These are phyloP conservation scores for Nitzschia sp. DNA, from an alignment of 108 stramenopile genomes.

Conservation along the genomic window DNA sequence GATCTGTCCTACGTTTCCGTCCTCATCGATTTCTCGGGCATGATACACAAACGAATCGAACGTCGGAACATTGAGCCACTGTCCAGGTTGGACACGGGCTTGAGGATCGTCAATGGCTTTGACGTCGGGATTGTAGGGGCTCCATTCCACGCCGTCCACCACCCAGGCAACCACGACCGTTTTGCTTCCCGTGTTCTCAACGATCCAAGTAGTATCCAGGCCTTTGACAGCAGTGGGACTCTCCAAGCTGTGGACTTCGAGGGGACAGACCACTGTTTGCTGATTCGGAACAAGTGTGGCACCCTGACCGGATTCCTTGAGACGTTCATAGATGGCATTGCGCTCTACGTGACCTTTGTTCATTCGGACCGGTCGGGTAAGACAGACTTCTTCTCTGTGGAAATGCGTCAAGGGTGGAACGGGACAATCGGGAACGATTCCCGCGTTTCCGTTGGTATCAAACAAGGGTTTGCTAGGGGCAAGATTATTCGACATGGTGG, in stretches of 20 bases:
- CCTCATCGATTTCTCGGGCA: constrained; percentile 37
- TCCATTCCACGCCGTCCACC: constrained; percentile 41
- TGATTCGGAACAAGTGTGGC: constrained; percentile 46
- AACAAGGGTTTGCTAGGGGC: background rate
- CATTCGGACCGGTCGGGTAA: constrained; percentile 11
- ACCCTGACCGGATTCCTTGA: constrained; percentile 21
- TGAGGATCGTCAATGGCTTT: constrained; percentile 40
- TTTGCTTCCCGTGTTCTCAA: constrained; percentile 43
- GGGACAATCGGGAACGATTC: constrained; percentile 12
- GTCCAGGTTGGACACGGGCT: constrained; percentile 42
- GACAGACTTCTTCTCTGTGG: constrained; percentile 26
- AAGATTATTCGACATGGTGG: constrained; percentile 14
- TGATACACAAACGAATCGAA: constrained; percentile 51
- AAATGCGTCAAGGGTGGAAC: constrained; percentile 19
- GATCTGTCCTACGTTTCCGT: constrained; percentile 32
- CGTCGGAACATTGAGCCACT: constrained; percentile 29
- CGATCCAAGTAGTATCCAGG: constrained; percentile 56
- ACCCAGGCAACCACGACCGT: constrained; percentile 38
- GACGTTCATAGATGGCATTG: constrained; percentile 9
- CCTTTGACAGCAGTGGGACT: constrained; percentile 31
- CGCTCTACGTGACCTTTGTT: constrained; percentile 10
- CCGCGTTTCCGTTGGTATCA: constrained; percentile 7
- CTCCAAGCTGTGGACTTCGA: constrained; percentile 31
- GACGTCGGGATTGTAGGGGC: constrained; percentile 40
- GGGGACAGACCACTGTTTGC: constrained; percentile 43